phyloP scores from a whole-genome alignment of 2,329 filamentous ascomycete genomes.

The Monascus ruber region DNA sequence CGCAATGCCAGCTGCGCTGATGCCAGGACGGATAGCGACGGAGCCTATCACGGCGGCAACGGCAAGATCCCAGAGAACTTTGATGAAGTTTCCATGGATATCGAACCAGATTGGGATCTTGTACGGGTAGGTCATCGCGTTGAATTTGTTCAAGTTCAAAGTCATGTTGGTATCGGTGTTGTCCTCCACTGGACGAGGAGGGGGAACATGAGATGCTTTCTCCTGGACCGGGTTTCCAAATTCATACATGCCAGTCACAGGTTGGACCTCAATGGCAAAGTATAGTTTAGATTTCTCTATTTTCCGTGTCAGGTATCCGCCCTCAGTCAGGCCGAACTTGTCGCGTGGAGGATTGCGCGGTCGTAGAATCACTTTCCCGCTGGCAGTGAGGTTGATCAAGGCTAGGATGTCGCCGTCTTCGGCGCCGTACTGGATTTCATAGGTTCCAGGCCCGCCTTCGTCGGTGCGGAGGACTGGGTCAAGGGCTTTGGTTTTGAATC shows the following conservation, averaged over 20 bases:
- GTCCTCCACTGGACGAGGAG: constrained; percentile 14
- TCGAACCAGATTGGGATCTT: constrained; percentile 39
- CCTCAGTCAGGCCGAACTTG: constrained; percentile 36
- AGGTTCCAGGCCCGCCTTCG: constrained; percentile 9
- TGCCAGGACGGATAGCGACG: constrained; percentile 31
- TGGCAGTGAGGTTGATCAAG: constrained; percentile 30
- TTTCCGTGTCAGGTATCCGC: constrained; percentile 35
- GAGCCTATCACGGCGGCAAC: constrained; percentile 31
- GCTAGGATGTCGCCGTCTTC: constrained; percentile 35
- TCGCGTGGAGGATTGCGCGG: constrained; percentile 31
- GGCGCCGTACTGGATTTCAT: constrained; percentile 23
- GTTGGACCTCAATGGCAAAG: constrained; percentile 31
- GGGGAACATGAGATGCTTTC: constrained; percentile 7
- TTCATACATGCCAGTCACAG: constrained; percentile 24
- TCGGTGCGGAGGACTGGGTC: constrained; percentile 25
- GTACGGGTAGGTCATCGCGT: constrained; percentile 4
- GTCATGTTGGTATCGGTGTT: constrained; percentile 1
- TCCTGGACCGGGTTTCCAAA: constrained; percentile 27
- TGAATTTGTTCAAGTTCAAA: constrained; percentile 1
- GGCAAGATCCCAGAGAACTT: constrained; percentile 31
- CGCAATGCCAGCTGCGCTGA: constrained; percentile 23
- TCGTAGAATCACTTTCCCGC: constrained; percentile 23
- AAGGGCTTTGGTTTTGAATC: constrained; percentile 32
- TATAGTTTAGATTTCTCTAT: constrained; percentile 34
- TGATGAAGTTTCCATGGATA: constrained; percentile 30